Percentiles rank a stretch among this genome's conserved stretches.
Evolutionary conservation across 1,139 yeast genomes (phyloP).

Genomic region (Yueomyces sp.): DNA sequence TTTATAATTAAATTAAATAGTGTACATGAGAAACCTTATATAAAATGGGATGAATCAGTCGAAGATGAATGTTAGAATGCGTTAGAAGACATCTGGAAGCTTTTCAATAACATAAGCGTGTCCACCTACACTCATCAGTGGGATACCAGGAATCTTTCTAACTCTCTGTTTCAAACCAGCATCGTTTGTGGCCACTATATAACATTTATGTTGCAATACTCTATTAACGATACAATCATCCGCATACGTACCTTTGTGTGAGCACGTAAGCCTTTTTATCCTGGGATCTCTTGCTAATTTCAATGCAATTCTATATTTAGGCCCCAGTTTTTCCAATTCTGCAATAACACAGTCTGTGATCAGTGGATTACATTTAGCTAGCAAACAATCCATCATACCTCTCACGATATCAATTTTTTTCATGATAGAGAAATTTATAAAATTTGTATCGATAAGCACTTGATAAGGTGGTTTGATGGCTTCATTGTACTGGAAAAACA

Average conservation of each 20-base stretch:
- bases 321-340: constrained; percentile 90
- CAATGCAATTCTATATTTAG: constrained; percentile 84
- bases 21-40: no score
- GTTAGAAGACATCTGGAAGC: constrained; percentile 80
- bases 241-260: constrained; percentile 94
- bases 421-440: constrained; percentile 89
- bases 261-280: constrained; percentile 72
- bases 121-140: constrained; percentile 90
- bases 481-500: constrained; percentile 87
- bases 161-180: constrained; percentile 92
- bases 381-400: constrained; percentile 91
- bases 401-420: constrained; percentile 85
- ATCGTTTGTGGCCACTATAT: constrained; percentile 94
- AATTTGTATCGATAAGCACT: constrained; percentile 88
- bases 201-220: constrained; percentile 91
- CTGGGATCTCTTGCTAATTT: constrained; percentile 89
- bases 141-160: constrained; percentile 94
- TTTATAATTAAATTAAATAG: no score
- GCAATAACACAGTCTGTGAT: constrained; percentile 98
- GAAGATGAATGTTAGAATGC: background rate
- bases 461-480: constrained; percentile 96
- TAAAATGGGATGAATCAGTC: no score
- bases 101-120: constrained; percentile 88
- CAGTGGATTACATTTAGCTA: constrained; percentile 90
- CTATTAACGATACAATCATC: constrained; percentile 93